A percentile compares a stretch with the other conserved stretches of the same genome.
Evolutionary conservation across 352 stramenopile genomes (phyloP).

Genomic region (Globisporangium middletonii): DNA sequence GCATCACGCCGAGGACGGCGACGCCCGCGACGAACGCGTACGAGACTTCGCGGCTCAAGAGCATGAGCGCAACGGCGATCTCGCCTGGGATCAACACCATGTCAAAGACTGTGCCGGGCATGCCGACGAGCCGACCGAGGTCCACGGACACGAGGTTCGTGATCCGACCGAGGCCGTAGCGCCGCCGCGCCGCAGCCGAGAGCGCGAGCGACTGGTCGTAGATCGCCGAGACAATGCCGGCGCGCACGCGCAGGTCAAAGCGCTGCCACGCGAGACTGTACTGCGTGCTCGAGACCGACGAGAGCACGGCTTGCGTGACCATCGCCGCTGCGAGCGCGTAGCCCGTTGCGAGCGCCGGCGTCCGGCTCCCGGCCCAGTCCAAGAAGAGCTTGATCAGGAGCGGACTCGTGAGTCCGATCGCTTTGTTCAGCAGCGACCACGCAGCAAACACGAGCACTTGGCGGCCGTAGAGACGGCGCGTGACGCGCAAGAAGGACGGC

Average conservation of each 20-base stretch:
- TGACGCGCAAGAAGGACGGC: conserved; percentile 52
- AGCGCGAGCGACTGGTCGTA: conserved; percentile 52
- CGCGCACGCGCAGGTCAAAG: conserved; percentile 67
- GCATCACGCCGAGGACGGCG: conserved; percentile 68
- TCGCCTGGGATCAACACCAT: conserved; percentile 72
- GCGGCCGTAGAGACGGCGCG: conserved; percentile 41
- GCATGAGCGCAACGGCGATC: conserved; percentile 64
- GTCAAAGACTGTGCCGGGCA: conserved; percentile 73
- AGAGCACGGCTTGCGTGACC: conserved; percentile 41
- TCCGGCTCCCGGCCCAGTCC: conserved; percentile 49
- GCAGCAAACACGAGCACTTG: conserved; percentile 51
- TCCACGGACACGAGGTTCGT: conserved; percentile 81
- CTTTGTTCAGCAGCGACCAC: conserved; percentile 75
- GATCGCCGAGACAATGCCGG: conserved; percentile 62
- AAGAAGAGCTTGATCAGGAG: conserved; percentile 80
- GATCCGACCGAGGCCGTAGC: conserved; percentile 52
- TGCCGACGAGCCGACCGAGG: conserved; percentile 58
- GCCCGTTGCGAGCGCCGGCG: conserved; percentile 31
- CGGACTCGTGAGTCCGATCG: conserved; percentile 54
- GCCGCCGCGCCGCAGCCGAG: conserved; percentile 20
- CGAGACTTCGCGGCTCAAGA: conserved; percentile 74
- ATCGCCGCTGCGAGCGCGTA: conserved; percentile 59
- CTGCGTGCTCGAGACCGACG: conserved; percentile 66
- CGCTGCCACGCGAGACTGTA: conserved; percentile 73
- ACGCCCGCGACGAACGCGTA: conserved; percentile 83